Evolutionary conservation across 768 basidiomycete species (phyloP).

Genomic region (Terana coerulea): DNA sequence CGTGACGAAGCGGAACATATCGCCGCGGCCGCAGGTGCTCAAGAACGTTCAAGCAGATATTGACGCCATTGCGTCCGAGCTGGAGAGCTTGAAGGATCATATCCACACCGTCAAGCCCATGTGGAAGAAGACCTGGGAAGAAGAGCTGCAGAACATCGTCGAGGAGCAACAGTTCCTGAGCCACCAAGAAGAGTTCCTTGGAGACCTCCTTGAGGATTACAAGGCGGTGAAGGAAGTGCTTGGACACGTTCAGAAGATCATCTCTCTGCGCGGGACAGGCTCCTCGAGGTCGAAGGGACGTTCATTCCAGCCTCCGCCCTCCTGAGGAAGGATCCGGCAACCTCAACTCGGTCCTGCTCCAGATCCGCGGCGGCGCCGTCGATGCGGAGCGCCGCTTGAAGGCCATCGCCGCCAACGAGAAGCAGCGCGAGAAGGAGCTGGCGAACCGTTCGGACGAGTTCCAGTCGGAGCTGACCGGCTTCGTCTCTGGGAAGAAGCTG

Average conservation of each 20-base stretch:
- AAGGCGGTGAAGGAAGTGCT: slow-evolving; percentile 86
- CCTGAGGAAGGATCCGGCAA: slow-evolving; percentile 67
- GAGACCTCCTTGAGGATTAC: slow-evolving; percentile 87
- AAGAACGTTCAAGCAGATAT: slow-evolving; percentile 72
- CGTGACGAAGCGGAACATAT: slow-evolving; percentile 83
- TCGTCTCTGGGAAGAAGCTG: slow-evolving; percentile 84
- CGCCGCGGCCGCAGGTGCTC: slow-evolving; percentile 72
- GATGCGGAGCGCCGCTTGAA: slow-evolving; percentile 85
- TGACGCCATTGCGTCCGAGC: slow-evolving; percentile 56
- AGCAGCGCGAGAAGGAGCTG: slow-evolving; percentile 71
- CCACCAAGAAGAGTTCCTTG: slow-evolving; percentile 89
- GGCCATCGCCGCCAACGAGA: slow-evolving; percentile 89
- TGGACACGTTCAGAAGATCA: slow-evolving; percentile 88
- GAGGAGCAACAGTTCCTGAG: slow-evolving; percentile 94
- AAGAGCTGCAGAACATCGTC: slow-evolving; percentile 93
- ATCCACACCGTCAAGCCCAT: slow-evolving; percentile 88
- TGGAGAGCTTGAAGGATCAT: slow-evolving; percentile 77
- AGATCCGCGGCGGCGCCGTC: slow-evolving; percentile 78
- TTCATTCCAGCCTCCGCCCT: slow-evolving; percentile 53
- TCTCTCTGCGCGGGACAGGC: slow-evolving; percentile 55
- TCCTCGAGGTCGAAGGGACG: slow-evolving; percentile 30
- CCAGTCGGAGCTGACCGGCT: slow-evolving; percentile 77
- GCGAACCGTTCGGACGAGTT: slow-evolving; percentile 76
- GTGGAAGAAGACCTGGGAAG: slow-evolving; percentile 99
- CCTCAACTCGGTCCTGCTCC: slow-evolving; percentile 79